Conservation (phyloP, 1,284 basidiomycete genomes). For the Ceratobasidium sp. region DNA sequence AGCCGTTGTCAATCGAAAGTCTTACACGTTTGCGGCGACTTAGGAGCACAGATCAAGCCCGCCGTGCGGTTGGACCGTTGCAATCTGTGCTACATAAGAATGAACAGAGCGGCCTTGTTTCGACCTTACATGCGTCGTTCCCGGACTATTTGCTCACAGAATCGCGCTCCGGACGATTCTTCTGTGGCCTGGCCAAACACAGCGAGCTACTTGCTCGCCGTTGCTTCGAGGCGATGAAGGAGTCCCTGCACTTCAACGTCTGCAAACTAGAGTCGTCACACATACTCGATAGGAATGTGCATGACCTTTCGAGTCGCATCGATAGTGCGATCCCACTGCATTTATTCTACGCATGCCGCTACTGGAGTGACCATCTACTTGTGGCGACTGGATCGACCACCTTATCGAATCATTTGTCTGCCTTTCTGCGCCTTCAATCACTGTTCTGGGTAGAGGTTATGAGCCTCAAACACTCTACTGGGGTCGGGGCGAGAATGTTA, state of each 20-base stretch:
- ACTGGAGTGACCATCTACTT: no score
- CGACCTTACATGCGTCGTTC: slow-evolving; percentile 27
- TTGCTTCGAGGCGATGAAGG: slow-evolving; percentile 4
- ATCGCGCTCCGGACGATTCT: neutral
- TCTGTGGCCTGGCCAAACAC: neutral
- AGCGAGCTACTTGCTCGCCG: neutral
- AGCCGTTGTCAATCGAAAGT: neutral
- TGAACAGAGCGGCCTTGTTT: neutral
- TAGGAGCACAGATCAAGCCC: neutral
- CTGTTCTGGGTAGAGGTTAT: no score
- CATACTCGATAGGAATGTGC: no score
- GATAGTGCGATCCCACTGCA: no score
- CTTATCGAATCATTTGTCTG: no score
- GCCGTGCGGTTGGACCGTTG: neutral
- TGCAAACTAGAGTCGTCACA: no score
- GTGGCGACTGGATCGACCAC: no score
- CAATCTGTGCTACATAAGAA: slow-evolving; percentile 14
- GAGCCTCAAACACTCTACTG: no score
- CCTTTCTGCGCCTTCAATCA: no score
- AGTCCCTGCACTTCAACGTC: neutral
- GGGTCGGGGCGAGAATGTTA: no score
- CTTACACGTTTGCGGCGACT: neutral
- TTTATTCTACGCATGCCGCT: no score
- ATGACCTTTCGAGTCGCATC: no score
- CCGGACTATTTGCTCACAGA: slow-evolving; percentile 8